Evolutionary conservation across 2,329 filamentous ascomycete species (phyloP).

Genomic region (Paraphaeosphaeria sporulosa): DNA sequence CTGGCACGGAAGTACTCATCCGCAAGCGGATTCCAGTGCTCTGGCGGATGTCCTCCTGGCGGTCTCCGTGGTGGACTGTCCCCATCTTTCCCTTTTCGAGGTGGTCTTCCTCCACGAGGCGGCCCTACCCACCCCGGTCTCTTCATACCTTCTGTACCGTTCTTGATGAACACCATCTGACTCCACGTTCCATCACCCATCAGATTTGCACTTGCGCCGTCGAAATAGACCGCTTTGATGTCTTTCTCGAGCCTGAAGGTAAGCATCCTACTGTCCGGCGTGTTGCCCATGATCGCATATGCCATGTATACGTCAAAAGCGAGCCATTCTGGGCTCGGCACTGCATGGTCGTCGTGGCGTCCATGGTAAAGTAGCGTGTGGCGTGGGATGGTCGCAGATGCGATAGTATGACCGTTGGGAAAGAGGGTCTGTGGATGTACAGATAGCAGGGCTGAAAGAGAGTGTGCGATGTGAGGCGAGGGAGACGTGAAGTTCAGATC

Average conservation of each 20-base stretch:
- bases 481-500: conserved; percentile 58
- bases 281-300: conserved; percentile 61
- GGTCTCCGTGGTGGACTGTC: conserved; percentile 1
- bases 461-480: conserved; percentile 58
- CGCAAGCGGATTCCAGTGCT: conserved; percentile 46
- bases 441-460: conserved; percentile 56
- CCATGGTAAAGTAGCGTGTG: conserved; percentile 61
- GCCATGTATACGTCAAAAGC: conserved; percentile 63
- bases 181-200: conserved; percentile 57
- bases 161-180: conserved; percentile 61
- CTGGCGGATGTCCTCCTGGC: conserved; percentile 3
- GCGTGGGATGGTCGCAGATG: conserved; percentile 55
- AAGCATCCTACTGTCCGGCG: conserved; percentile 55
- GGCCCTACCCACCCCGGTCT: conserved; percentile 22
- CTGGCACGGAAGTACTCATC: conserved; percentile 59
- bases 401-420: conserved; percentile 59
- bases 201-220: conserved; percentile 60
- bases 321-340: conserved; percentile 61
- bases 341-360: conserved; percentile 49
- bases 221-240: conserved; percentile 58
- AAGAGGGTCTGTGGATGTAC: conserved; percentile 63
- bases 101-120: background rate
- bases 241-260: conserved; percentile 58
- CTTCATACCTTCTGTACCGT: conserved; percentile 50
- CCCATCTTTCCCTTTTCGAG: background rate